A percentile compares a stretch with the other conserved stretches of the same genome.
These are phyloP conservation scores for Zizania palustris DNA, from an alignment of 202 grass and related monocot genomes.

Conservation along the genomic window DNA sequence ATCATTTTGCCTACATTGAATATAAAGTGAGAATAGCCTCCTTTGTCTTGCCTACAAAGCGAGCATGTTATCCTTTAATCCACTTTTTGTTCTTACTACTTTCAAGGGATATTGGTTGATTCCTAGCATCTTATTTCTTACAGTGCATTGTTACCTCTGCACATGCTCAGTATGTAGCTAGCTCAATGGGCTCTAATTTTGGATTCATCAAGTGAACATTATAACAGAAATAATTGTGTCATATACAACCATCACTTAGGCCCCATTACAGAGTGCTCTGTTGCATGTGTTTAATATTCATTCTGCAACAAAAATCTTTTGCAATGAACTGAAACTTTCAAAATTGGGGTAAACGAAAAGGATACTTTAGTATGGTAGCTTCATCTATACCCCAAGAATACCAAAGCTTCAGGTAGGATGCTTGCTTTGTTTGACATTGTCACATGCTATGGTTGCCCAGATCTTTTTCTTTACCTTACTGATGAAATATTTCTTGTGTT, in stretches of 20 bases:
- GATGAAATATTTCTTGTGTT: slow-evolving; percentile 55
- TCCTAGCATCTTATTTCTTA: slow-evolving; percentile 1
- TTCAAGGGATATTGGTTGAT: neutral
- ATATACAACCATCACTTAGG: neutral
- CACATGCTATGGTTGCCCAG: slow-evolving; percentile 46
- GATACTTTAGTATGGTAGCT: slow-evolving; percentile 32
- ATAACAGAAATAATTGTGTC: neutral
- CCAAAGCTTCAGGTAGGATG: slow-evolving; percentile 34
- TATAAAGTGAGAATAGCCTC: slow-evolving; percentile 20
- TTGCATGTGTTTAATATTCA: slow-evolving; percentile 17
- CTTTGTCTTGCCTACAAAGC: slow-evolving; percentile 35
- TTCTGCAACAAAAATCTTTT: neutral
- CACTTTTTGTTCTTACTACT: slow-evolving; percentile 29
- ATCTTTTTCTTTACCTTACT: slow-evolving; percentile 40
- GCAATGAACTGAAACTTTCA: slow-evolving; percentile 15
- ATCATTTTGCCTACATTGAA: slow-evolving; percentile 31
- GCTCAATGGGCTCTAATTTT: slow-evolving; percentile 30
- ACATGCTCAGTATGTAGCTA: neutral
- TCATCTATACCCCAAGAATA: slow-evolving; percentile 34
- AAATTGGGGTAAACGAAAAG: slow-evolving; percentile 16
- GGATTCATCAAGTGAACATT: neutral
- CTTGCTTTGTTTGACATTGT: slow-evolving; percentile 42
- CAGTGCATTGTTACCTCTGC: slow-evolving; percentile 6
- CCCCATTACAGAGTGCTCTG: neutral
- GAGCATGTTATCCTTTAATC: slow-evolving; percentile 22